phyloP scores from a whole-genome alignment of 352 stramenopile species.

The Pythium sp. region DNA sequence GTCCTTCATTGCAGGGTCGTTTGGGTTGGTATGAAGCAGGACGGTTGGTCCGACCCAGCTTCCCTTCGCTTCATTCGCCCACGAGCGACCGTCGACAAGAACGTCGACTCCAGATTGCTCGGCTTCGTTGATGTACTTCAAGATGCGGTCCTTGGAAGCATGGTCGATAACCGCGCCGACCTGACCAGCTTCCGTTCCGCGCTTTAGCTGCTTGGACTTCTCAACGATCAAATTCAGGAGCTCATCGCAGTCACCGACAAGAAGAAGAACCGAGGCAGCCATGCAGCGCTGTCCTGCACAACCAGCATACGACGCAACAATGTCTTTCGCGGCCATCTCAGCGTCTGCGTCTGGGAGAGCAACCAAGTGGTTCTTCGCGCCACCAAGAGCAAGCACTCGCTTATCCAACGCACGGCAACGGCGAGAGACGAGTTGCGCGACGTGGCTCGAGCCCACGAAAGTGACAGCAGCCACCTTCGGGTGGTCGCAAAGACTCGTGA shows the following conservation, averaged over 20 bases:
- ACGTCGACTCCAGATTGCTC: constrained; percentile 83
- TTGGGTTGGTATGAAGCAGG: constrained; percentile 86
- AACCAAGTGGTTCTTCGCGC: constrained; percentile 98
- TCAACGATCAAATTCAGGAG: constrained; percentile 87
- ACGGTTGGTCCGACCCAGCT: constrained; percentile 96
- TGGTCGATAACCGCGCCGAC: constrained; percentile 96
- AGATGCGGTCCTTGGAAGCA: constrained; percentile 88
- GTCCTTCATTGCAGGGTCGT: constrained; percentile 90
- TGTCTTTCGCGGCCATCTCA: constrained; percentile 91
- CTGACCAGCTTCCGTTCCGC: constrained; percentile 89
- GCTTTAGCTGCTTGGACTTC: constrained; percentile 83
- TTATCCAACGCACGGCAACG: constrained; percentile 91
- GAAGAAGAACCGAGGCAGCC: constrained; percentile 94
- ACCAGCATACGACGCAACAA: constrained; percentile 94
- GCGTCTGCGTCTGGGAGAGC: constrained; percentile 93
- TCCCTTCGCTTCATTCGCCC: constrained; percentile 54
- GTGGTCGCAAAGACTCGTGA: constrained; percentile 93
- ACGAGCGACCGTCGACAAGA: constrained; percentile 90
- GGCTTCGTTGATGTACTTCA: constrained; percentile 93
- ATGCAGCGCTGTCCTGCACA: constrained; percentile 97
- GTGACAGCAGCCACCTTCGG: constrained; percentile 85
- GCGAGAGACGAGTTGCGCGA: constrained; percentile 92
- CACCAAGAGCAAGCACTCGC: constrained; percentile 93
- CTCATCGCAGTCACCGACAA: constrained; percentile 76
- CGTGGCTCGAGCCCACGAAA: constrained; percentile 94